phyloP scores from a whole-genome alignment of 169 alveolate genomes.

The Plasmodium yoelii region DNA sequence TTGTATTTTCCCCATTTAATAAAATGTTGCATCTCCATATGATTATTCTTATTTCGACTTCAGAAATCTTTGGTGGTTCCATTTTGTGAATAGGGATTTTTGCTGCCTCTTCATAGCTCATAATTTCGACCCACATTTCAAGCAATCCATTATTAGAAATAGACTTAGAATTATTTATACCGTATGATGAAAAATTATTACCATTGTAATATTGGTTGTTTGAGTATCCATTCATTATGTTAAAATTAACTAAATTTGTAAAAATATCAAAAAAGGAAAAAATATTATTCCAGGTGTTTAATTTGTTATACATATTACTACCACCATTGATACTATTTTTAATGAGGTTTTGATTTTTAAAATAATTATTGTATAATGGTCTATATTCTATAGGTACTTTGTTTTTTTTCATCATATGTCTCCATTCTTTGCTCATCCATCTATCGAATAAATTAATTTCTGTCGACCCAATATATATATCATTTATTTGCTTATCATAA shows the following conservation, averaged over 20 bases:
- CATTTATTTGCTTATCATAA: conserved; percentile 82
- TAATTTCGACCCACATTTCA: conserved; percentile 90
- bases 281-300: conserved; percentile 56
- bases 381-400: conserved; percentile 91
- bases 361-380: conserved; percentile 80
- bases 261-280: conserved; percentile 69
- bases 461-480: conserved; percentile 90
- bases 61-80: conserved; percentile 85
- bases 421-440: conserved; percentile 93
- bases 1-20: conserved; percentile 59
- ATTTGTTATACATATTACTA: conserved; percentile 59
- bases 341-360: conserved; percentile 7
- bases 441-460: conserved; percentile 91
- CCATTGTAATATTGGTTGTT: background rate
- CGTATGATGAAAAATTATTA: background rate
- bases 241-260: conserved; percentile 15
- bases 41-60: conserved; percentile 86
- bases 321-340: conserved; percentile 22
- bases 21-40: conserved; percentile 81
- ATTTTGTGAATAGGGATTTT: conserved; percentile 85
- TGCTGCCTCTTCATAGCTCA: conserved; percentile 85
- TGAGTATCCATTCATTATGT: conserved; percentile 9
- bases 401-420: conserved; percentile 88
- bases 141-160: conserved; percentile 77
- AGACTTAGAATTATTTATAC: background rate